Percentiles rank a stretch among this genome's conserved stretches.
Conservation (phyloP, 202 grass and related monocot species). For the Sporobolus alterniflorus region DNA sequence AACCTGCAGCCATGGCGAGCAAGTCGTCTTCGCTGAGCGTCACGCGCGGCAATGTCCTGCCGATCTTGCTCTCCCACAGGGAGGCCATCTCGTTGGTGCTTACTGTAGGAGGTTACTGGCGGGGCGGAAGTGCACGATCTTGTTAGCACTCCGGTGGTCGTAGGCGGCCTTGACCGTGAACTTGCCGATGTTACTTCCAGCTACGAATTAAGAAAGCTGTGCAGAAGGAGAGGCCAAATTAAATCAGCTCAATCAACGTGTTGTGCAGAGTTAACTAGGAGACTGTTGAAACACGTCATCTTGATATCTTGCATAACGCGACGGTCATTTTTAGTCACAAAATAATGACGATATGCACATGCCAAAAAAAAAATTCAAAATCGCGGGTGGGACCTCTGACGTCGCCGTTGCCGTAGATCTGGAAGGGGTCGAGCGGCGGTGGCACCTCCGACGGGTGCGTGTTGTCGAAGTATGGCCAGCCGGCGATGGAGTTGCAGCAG, state of each 20-base stretch:
- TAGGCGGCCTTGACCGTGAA: conserved; percentile 68
- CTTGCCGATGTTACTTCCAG: conserved; percentile 75
- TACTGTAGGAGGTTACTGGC: conserved; percentile 50
- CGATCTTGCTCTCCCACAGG: conserved; percentile 79
- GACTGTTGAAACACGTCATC: neutral
- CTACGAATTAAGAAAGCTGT: conserved; percentile 76
- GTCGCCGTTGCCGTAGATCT: conserved; percentile 78
- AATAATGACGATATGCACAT: neutral
- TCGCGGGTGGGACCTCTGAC: conserved; percentile 42
- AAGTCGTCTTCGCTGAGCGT: conserved; percentile 55
- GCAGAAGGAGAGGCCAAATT: neutral
- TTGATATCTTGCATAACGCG: too few species aligned
- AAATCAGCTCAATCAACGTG: neutral
- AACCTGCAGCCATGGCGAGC: conserved; percentile 68
- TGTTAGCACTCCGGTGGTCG: conserved; percentile 63
- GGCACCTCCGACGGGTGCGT: conserved; percentile 65
- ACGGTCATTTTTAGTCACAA: too few species aligned
- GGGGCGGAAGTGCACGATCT: conserved; percentile 70
- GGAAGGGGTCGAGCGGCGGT: conserved; percentile 68
- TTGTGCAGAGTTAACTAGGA: neutral
- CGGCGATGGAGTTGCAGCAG: conserved; percentile 86
- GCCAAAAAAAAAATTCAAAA: neutral
- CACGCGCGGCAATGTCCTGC: conserved; percentile 54
- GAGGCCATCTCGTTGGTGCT: conserved; percentile 82
- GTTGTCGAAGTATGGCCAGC: conserved; percentile 81